phyloP scores from a whole-genome alignment of 768 basidiomycete species.

The Phylloporus sp. region DNA sequence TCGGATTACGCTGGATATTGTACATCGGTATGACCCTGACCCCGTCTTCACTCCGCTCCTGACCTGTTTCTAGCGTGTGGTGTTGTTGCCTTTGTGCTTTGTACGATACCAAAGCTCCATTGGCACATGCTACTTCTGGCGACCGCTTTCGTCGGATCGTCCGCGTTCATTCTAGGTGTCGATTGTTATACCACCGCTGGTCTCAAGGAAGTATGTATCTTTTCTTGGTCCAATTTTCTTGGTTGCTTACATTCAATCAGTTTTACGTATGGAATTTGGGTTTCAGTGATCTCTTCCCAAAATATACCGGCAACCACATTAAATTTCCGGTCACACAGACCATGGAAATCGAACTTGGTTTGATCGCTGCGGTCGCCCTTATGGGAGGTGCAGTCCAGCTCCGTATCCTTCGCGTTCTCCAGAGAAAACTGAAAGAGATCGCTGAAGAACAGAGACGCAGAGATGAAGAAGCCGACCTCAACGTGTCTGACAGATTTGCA shows the following conservation, averaged over 20 bases:
- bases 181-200: slow-evolving; percentile 92
- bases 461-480: slow-evolving; percentile 72
- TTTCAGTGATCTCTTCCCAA: slow-evolving; percentile 75
- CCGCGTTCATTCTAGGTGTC: slow-evolving; percentile 86
- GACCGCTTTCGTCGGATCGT: slow-evolving; percentile 87
- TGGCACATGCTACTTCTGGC: slow-evolving; percentile 83
- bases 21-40: slow-evolving; percentile 60
- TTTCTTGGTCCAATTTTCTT: not conserved
- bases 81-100: slow-evolving; percentile 75
- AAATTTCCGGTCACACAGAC: slow-evolving; percentile 82
- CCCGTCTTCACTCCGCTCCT: slow-evolving; percentile 12
- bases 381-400: slow-evolving; percentile 91
- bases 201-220: slow-evolving; percentile 74
- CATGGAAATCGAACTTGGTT: slow-evolving; percentile 91
- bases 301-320: slow-evolving; percentile 62
- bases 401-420: slow-evolving; percentile 77
- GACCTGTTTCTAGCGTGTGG: slow-evolving; percentile 48
- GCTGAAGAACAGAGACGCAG: slow-evolving; percentile 65
- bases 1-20: slow-evolving; percentile 85
- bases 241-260: slow-evolving; percentile 37
- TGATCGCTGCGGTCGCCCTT: slow-evolving; percentile 77
- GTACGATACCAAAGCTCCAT: slow-evolving; percentile 83
- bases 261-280: slow-evolving; percentile 97
- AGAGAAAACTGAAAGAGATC: slow-evolving; percentile 76
- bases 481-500: slow-evolving; percentile 67